Evolutionary conservation across 768 basidiomycete genomes (phyloP).

Genomic region (Rhizopogon salebrosus): DNA sequence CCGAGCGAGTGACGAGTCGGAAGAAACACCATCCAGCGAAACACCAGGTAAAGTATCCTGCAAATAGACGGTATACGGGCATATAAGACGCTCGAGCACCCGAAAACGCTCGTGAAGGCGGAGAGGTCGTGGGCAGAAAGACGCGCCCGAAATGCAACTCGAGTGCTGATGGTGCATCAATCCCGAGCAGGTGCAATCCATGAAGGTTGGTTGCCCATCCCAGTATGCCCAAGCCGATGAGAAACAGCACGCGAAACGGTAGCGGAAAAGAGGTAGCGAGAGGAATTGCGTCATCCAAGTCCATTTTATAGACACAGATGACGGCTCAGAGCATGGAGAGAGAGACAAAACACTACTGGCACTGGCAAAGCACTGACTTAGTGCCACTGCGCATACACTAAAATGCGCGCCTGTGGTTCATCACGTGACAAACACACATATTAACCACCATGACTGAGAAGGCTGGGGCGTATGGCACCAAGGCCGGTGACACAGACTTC

Average conservation of each 20-base stretch:
- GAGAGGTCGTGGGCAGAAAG: constrained; percentile 17
- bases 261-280: constrained; percentile 70
- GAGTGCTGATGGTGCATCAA: constrained; percentile 71
- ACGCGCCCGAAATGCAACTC: constrained; percentile 38
- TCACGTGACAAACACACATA: neutral
- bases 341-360: neutral
- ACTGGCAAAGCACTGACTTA: neutral
- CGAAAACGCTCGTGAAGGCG: constrained; percentile 15
- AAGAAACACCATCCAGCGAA: constrained; percentile 67
- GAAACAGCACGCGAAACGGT: constrained; percentile 84
- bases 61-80: constrained; percentile 64
- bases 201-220: constrained; percentile 95
- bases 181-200: constrained; percentile 62
- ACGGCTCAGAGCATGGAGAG: neutral
- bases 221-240: constrained; percentile 74
- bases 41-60: constrained; percentile 56
- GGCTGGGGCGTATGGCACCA: constrained; percentile 31
- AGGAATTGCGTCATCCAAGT: constrained; percentile 35
- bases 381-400: neutral
- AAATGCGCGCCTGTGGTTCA: neutral
- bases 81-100: constrained; percentile 39
- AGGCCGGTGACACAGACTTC: constrained; percentile 63
- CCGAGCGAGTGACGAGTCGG: constrained; percentile 52
- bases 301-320: constrained; percentile 21
- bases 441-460: constrained; percentile 22